Evolutionary conservation across 2,329 filamentous ascomycete genomes (phyloP).

Genomic region (Chaetomium globosum): DNA sequence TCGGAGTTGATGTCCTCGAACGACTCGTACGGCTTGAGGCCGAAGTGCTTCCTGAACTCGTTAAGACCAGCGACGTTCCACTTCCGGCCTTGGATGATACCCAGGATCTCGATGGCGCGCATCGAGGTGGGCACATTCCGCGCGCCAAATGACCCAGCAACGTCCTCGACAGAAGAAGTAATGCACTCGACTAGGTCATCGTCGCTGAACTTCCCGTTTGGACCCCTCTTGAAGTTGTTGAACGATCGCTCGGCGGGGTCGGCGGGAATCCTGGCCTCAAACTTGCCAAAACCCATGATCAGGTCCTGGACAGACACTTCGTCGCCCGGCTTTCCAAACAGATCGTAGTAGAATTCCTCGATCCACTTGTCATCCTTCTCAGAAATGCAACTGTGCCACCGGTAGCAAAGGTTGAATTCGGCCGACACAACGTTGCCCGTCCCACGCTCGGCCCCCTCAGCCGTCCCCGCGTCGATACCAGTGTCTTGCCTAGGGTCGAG

Average conservation of each 20-base stretch:
- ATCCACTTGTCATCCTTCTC: conserved; percentile 81
- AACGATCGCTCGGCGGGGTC: conserved; percentile 73
- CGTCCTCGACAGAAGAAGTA: conserved; percentile 70
- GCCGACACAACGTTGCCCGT: conserved; percentile 82
- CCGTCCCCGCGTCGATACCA: conserved; percentile 56
- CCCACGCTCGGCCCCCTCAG: conserved; percentile 65
- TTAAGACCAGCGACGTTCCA: conserved; percentile 82
- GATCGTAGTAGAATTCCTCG: conserved; percentile 64
- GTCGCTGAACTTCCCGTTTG: conserved; percentile 71
- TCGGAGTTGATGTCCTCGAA: conserved; percentile 87
- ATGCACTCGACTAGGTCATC: conserved; percentile 75
- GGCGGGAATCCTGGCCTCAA: conserved; percentile 60
- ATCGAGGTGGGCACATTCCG: conserved; percentile 74
- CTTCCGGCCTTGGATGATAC: conserved; percentile 73
- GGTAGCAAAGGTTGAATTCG: conserved; percentile 86
- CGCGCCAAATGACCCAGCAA: conserved; percentile 72
- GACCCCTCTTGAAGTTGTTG: conserved; percentile 63
- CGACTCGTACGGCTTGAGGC: conserved; percentile 71
- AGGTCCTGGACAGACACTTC: conserved; percentile 64
- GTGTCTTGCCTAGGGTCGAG: conserved; percentile 75
- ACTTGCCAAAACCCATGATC: conserved; percentile 62
- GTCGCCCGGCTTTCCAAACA: conserved; percentile 63
- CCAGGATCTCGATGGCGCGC: conserved; percentile 75
- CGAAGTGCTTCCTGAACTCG: conserved; percentile 82
- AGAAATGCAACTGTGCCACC: conserved; percentile 81